A percentile compares a stretch with the other conserved stretches of the same genome.
Evolutionary conservation across 1,284 basidiomycete genomes (phyloP).

Genomic region (Ceratobasidium sp.): DNA sequence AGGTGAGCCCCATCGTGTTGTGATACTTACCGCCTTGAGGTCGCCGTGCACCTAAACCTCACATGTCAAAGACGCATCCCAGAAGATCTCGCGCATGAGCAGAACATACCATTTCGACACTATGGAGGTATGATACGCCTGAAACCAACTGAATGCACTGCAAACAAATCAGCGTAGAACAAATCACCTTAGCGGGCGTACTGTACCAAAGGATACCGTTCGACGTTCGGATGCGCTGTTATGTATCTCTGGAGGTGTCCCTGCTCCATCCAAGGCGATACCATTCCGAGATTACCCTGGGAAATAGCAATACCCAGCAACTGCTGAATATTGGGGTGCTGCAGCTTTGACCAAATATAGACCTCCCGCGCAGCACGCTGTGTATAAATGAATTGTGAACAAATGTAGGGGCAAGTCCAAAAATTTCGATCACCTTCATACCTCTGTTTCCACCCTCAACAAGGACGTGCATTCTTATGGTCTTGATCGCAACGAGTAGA

Average conservation of each 20-base stretch:
- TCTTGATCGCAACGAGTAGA: no score
- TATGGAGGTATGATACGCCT: background rate
- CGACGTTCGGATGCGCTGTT: background rate
- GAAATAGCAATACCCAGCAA: background rate
- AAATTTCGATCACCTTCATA: no score
- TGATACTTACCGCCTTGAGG: background rate
- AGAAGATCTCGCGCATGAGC: background rate
- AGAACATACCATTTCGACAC: background rate
- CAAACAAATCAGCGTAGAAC: no score
- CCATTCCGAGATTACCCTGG: background rate
- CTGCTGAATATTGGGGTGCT: background rate
- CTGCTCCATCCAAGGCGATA: constrained; percentile 4
- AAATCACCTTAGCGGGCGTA: no score
- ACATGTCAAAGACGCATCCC: background rate
- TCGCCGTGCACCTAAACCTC: background rate
- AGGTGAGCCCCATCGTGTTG: background rate
- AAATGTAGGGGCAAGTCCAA: no score
- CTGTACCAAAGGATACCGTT: background rate
- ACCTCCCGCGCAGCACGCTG: constrained; percentile 3
- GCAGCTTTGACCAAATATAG: background rate
- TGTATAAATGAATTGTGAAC: no score
- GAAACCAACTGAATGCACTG: background rate
- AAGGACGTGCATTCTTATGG: no score
- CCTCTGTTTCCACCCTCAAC: no score
- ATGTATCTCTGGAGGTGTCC: background rate